Conservation (phyloP, 1,139 yeast genomes). For the Debaryomyces nepalensis region DNA sequence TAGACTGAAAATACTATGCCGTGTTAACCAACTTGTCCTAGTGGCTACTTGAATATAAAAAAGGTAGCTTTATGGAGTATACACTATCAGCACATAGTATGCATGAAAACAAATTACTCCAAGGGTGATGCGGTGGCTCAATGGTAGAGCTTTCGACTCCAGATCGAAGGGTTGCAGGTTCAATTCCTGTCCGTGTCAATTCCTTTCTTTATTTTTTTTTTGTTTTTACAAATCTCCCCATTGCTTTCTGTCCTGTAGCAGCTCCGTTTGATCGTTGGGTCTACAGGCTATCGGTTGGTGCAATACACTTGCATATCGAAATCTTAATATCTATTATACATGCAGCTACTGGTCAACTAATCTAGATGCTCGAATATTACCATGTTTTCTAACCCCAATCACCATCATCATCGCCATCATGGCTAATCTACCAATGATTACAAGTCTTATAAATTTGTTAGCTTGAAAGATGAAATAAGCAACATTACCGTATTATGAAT, state of each 20-base stretch:
- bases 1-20: too few species aligned
- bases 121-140: constrained; percentile 84
- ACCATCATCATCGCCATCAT: too few species aligned
- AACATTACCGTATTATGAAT: too few species aligned
- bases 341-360: constrained; percentile 16
- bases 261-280: neutral
- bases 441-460: too few species aligned
- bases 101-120: neutral
- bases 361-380: constrained; percentile 49
- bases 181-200: constrained; percentile 42
- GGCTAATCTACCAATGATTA: too few species aligned
- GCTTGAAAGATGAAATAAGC: too few species aligned
- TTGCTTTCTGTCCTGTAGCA: neutral
- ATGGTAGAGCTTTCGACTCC: constrained; percentile 94
- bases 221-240: neutral
- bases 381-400: constrained; percentile 74
- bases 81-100: too few species aligned
- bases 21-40: too few species aligned
- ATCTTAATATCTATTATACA: constrained; percentile 11
- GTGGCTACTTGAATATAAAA: too few species aligned
- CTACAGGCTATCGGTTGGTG: neutral
- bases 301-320: neutral
- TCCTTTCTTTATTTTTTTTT: constrained; percentile 22
- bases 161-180: constrained; percentile 46
- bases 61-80: too few species aligned